These are phyloP conservation scores for Hanseniaspora guilliermondii DNA, from an alignment of 805 yeast genomes.

Conservation along the genomic window DNA sequence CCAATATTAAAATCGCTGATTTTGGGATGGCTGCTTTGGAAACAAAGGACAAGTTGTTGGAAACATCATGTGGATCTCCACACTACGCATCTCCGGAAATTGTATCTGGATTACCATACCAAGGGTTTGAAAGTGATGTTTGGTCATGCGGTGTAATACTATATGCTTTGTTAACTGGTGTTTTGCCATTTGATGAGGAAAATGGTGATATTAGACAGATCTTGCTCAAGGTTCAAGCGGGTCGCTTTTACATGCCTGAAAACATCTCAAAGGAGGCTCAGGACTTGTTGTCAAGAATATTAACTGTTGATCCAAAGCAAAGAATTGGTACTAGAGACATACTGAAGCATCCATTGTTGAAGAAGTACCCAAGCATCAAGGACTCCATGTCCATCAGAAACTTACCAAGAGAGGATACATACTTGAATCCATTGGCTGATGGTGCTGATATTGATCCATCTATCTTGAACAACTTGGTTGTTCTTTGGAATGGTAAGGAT, in stretches of 20 bases:
- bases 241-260: slow-evolving; percentile 71
- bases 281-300: slow-evolving; percentile 70
- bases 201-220: slow-evolving; percentile 86
- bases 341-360: slow-evolving; percentile 65
- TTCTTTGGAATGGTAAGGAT: slow-evolving; percentile 69
- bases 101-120: slow-evolving; percentile 87
- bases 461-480: slow-evolving; percentile 61
- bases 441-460: slow-evolving; percentile 47
- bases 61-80: slow-evolving; percentile 95
- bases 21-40: slow-evolving; percentile 99
- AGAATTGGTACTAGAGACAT: slow-evolving; percentile 73
- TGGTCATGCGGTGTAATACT: slow-evolving; percentile 97
- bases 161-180: slow-evolving; percentile 87
- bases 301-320: slow-evolving; percentile 65
- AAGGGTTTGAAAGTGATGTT: slow-evolving; percentile 92
- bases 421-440: slow-evolving; percentile 28
- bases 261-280: slow-evolving; percentile 72
- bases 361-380: slow-evolving; percentile 44
- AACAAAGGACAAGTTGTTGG: slow-evolving; percentile 64
- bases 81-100: slow-evolving; percentile 98
- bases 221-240: slow-evolving; percentile 80
- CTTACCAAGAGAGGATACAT: slow-evolving; percentile 31
- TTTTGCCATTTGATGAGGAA: slow-evolving; percentile 73
- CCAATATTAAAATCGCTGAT: slow-evolving; percentile 91
- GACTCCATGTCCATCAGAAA: slow-evolving; percentile 28